A percentile compares a stretch with the other conserved stretches of the same genome.
Evolutionary conservation across 352 stramenopile genomes (phyloP).

Genomic region (Thraustotheca clavata): DNA sequence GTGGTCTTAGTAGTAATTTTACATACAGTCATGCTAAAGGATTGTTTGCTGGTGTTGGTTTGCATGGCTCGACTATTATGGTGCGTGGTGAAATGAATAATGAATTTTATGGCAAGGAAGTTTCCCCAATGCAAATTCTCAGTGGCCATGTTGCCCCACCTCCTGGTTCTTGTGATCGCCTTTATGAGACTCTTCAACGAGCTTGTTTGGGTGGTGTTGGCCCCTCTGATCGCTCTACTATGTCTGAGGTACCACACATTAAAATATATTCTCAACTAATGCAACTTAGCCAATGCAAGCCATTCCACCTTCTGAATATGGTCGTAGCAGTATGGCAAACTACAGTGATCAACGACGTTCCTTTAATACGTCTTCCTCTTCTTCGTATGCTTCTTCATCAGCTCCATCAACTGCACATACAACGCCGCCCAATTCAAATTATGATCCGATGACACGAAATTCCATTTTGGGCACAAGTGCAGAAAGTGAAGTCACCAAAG

Average conservation of each 20-base stretch:
- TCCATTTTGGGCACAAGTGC: conserved; percentile 2
- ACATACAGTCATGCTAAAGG: conserved; percentile 82
- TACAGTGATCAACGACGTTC: conserved; percentile 13
- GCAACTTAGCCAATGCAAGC: conserved; percentile 12
- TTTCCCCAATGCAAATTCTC: conserved; percentile 73
- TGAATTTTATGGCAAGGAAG: conserved; percentile 75
- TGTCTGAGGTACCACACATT: conserved; percentile 7
- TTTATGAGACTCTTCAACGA: conserved; percentile 61
- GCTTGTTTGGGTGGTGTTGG: conserved; percentile 21
- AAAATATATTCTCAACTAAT: background rate
- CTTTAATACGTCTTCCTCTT: background rate
- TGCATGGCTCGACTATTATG: conserved; percentile 78
- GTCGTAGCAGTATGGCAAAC: conserved; percentile 8
- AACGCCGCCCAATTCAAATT: conserved; percentile 26
- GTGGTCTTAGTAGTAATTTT: conserved; percentile 74
- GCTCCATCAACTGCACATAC: conserved; percentile 25
- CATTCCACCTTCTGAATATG: conserved; percentile 2
- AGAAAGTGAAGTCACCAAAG: conserved; percentile 6
- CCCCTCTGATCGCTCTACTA: background rate
- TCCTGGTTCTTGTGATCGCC: conserved; percentile 45
- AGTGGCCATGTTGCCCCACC: conserved; percentile 62
- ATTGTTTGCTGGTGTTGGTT: conserved; percentile 60
- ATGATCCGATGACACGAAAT: background rate
- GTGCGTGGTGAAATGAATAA: conserved; percentile 77
- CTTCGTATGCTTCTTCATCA: conserved; percentile 6